phyloP scores from a whole-genome alignment of 1,284 basidiomycete species.

The Calocybe gambosa region DNA sequence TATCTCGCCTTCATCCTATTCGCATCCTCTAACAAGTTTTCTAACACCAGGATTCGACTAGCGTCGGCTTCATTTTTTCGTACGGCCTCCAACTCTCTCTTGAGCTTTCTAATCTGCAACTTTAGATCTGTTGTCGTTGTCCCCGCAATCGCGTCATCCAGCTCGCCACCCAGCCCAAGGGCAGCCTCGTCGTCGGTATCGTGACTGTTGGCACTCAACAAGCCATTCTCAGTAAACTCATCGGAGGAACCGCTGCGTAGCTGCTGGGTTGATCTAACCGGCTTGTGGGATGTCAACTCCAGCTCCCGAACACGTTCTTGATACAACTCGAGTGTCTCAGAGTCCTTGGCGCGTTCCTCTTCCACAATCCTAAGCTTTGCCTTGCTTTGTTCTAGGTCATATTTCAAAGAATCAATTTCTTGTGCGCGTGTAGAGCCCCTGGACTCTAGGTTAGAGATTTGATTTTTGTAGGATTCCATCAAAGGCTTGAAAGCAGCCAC shows the following conservation, averaged over 20 bases:
- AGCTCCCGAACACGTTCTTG: conserved; percentile 91
- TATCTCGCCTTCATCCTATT: conserved; percentile 87
- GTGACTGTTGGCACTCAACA: conserved; percentile 25
- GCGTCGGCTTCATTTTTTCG: conserved; percentile 71
- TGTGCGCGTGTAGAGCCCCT: conserved; percentile 60
- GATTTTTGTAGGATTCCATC: conserved; percentile 89
- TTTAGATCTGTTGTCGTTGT: conserved; percentile 91
- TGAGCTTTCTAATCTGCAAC: conserved; percentile 76
- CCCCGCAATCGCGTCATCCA: conserved; percentile 80
- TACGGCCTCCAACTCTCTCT: conserved; percentile 74
- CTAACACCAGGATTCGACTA: conserved; percentile 74
- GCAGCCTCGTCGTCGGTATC: conserved; percentile 40
- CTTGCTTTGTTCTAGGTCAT: conserved; percentile 72
- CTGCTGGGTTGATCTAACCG: conserved; percentile 16
- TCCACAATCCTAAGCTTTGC: conserved; percentile 63
- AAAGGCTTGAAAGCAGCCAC: conserved; percentile 83
- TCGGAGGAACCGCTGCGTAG: conserved; percentile 9
- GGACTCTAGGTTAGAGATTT: conserved; percentile 77
- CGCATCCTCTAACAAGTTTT: conserved; percentile 88
- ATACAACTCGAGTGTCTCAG: conserved; percentile 82
- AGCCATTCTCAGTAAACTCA: conserved; percentile 20
- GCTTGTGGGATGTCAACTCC: conserved; percentile 60
- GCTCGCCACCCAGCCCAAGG: conserved; percentile 72
- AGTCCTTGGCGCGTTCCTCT: conserved; percentile 72
- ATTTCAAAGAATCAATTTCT: conserved; percentile 67